Evolutionary conservation across 257 asterid species (phyloP), one percentile per base, ranked within the genome.

Genomic region (Galeopsis tetrahit): DNA sequence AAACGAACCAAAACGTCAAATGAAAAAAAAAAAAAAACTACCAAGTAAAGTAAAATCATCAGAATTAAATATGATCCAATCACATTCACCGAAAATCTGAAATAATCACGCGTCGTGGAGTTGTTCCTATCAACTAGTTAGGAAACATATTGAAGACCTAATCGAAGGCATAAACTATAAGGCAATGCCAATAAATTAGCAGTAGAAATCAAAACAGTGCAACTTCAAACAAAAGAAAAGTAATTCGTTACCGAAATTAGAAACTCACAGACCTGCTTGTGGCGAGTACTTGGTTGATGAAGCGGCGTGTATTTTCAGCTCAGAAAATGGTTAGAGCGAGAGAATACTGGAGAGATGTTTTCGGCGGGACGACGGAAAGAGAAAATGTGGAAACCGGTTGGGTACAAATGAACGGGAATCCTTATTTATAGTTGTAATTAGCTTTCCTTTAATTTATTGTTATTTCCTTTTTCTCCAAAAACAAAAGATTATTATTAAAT

Each of bases 351-450:
- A 77, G 60, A 72, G 75, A 72, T 10, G 21, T 72, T 39, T 55
- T 51, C 52, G 63, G 58, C 63, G 68, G 69, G 40, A 43, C 10
- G 68, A 68, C 11, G 49, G 7, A 73, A 61, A 48, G 70, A 9
- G 55, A 28, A 6, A 60, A 70, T 15, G 46, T 14, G 51, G 51
- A 65, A 71, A 65, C 49, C 38, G 63, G 46, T 71, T 55, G 40
- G 53, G 65, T 66, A 66, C 34, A 52, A 68, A 73, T 51, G 73
- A 34, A 44, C 56, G 63, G 69, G 65, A 56, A 14, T 68, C 70
- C 72, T 43, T 39, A 61, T 68, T 68, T 72, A 67, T 72, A 72
- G 74, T 66, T n/a, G 3, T 3, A 13, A 66, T 74, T 43, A 31
- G 36, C 21, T 15, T 1, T 55, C 7, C 36, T 14, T 32, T n/a